Conservation (phyloP, 768 basidiomycete genomes). For the Lactarius akahatsu region DNA sequence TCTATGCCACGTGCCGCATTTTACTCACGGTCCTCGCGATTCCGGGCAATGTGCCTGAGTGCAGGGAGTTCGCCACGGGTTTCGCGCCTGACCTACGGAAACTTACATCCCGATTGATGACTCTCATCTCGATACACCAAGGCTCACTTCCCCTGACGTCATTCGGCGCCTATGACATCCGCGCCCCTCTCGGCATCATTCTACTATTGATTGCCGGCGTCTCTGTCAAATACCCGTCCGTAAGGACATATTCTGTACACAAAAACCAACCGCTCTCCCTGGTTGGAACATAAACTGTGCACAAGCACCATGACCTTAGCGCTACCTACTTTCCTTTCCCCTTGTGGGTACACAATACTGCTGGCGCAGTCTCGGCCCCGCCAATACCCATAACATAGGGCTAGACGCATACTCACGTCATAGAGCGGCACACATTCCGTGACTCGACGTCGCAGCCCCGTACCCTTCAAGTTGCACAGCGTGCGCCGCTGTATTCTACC, state of each 20-base stretch:
- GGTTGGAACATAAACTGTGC: constrained; percentile 12
- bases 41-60: constrained; percentile 5
- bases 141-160: constrained; percentile 21
- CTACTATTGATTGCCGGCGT: constrained; percentile 6
- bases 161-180: neutral
- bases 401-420: constrained; percentile 12
- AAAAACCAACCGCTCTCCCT: constrained; percentile 2
- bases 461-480: constrained; percentile 2
- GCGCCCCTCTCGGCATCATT: neutral
- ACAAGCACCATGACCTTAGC: neutral
- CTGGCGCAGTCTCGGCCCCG: constrained; percentile 22
- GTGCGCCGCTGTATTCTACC: neutral
- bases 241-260: neutral
- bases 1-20: constrained; percentile 17
- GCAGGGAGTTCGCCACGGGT: neutral
- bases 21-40: neutral
- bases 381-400: constrained; percentile 4
- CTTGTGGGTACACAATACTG: constrained; percentile 1
- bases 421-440: neutral
- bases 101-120: constrained; percentile 25
- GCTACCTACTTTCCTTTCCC: constrained; percentile 17
- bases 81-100: constrained; percentile 24
- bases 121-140: constrained; percentile 19
- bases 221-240: constrained; percentile 4
- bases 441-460: constrained; percentile 5